Conservation (phyloP, 768 basidiomycete genomes). For the Thelephora aurantiotincta region DNA sequence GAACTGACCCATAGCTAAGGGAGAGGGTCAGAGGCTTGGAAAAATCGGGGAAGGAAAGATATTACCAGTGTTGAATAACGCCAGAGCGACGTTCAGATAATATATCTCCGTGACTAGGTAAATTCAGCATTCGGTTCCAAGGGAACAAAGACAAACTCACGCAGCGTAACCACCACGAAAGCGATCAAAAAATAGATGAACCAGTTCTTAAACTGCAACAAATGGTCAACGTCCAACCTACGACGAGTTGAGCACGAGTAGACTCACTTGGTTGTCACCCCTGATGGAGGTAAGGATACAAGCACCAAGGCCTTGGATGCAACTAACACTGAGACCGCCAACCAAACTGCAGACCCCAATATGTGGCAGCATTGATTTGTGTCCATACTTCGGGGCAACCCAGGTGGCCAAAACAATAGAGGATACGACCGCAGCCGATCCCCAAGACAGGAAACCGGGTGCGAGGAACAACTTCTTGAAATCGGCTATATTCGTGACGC, state of each 20-base stretch:
- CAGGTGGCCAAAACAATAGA: conserved; percentile 58
- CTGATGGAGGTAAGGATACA: conserved; percentile 66
- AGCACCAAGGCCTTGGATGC: conserved; percentile 81
- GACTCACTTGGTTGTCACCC: conserved; percentile 26
- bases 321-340: conserved; percentile 83
- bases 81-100: conserved; percentile 87
- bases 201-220: conserved; percentile 69
- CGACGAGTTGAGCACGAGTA: neutral
- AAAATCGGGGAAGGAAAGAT: neutral
- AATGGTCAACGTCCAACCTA: neutral
- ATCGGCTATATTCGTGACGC: conserved; percentile 46
- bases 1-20: conserved; percentile 43
- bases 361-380: conserved; percentile 84
- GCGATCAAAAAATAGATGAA: conserved; percentile 75
- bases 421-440: conserved; percentile 38
- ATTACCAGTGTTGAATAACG: conserved; percentile 76
- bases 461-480: conserved; percentile 71
- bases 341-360: conserved; percentile 91
- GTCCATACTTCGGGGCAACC: conserved; percentile 76
- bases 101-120: conserved; percentile 69
- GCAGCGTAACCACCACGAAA: conserved; percentile 67
- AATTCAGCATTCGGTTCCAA: neutral
- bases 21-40: conserved; percentile 3
- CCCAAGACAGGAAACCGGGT: conserved; percentile 66
- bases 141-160: conserved; percentile 24